Evolutionary conservation across 257 asterid genomes (phyloP).

Genomic region (Solanum raphanifolium): DNA sequence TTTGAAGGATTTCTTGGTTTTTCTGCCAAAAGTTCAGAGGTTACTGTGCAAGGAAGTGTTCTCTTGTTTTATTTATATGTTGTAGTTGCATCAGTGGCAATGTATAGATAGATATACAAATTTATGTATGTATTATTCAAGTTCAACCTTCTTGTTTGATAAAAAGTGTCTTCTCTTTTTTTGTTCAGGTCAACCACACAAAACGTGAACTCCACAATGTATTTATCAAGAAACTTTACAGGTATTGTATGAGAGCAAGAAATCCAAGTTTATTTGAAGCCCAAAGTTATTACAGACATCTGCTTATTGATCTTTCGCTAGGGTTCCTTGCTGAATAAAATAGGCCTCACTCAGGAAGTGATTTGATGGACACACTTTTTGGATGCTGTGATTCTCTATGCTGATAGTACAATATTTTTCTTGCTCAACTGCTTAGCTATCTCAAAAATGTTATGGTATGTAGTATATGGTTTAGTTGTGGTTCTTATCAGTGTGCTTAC

Average conservation of each 20-base stretch:
- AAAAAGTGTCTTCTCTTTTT: neutral
- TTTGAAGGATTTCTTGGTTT: neutral
- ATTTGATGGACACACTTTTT: neutral
- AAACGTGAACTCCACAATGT: conserved; percentile 87
- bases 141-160: neutral
- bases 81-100: neutral
- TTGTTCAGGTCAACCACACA: conserved; percentile 75
- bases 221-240: conserved; percentile 64
- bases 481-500: neutral
- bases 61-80: neutral
- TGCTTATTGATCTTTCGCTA: neutral
- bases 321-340: neutral
- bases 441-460: neutral
- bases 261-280: neutral
- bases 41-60: neutral
- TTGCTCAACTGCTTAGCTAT: neutral
- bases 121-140: neutral
- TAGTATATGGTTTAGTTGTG: neutral
- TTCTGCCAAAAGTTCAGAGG: neutral
- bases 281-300: neutral
- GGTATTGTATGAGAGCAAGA: conserved; percentile 26
- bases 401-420: neutral
- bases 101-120: neutral
- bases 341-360: neutral
- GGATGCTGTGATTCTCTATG: neutral